Percentiles rank a stretch among this genome's conserved stretches.
These are phyloP conservation scores for Martiniozyma asiatica DNA, from an alignment of 1,139 yeast genomes.

Conservation along the genomic window DNA sequence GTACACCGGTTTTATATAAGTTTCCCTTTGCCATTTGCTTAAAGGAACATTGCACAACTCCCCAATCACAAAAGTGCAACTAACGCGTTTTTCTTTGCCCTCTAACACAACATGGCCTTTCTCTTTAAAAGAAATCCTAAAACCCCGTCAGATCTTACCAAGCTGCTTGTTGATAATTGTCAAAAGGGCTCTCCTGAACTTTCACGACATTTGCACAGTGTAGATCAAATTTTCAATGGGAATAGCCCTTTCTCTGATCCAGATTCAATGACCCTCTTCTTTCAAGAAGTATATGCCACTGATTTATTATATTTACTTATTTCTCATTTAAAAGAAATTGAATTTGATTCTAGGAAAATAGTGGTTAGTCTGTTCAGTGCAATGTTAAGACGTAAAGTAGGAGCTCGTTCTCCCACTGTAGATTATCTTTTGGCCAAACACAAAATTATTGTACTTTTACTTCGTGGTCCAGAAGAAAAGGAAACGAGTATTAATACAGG, in stretches of 20 bases:
- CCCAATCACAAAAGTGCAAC: no score
- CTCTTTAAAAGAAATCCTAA: conserved; percentile 87
- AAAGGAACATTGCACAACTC: no score
- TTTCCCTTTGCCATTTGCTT: no score
- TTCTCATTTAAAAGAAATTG: conserved; percentile 47
- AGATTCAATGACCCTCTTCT: conserved; percentile 60
- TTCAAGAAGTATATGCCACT: conserved; percentile 65
- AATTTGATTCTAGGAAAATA: conserved; percentile 83
- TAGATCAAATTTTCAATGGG: conserved; percentile 53
- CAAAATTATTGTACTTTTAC: conserved; percentile 46
- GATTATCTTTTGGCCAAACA: conserved; percentile 68
- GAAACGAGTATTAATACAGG: conserved; percentile 73
- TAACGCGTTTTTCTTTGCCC: no score
- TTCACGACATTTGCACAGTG: conserved; percentile 52
- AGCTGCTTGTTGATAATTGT: no score
- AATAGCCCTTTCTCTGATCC: conserved; percentile 28
- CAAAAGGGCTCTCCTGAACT: conserved; percentile 69
- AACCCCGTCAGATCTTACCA: conserved; percentile 74
- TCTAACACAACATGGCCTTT: conserved; percentile 79
- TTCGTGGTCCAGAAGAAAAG: conserved; percentile 58
- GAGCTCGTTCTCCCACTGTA: conserved; percentile 72
- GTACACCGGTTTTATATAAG: no score
- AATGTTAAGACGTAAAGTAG: conserved; percentile 68
- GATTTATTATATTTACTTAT: conserved; percentile 58
- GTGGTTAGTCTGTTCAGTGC: conserved; percentile 65